phyloP scores from a whole-genome alignment of 768 basidiomycete genomes.

The Tulasnella sp. region DNA sequence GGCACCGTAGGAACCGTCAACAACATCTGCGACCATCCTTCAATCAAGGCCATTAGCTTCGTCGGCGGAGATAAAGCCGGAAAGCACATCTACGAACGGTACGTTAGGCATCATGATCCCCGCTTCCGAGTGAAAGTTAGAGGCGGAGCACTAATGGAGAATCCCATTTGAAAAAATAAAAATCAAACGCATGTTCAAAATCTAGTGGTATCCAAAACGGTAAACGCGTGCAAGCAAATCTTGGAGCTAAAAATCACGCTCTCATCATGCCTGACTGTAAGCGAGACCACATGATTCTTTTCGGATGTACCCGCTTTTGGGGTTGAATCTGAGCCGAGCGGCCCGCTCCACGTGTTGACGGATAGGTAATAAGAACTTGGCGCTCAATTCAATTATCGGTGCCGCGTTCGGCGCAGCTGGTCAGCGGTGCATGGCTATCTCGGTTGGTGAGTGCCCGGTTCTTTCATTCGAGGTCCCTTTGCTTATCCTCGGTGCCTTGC shows the following conservation, averaged over 20 bases:
- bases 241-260: conserved; percentile 98
- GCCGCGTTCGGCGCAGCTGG: conserved; percentile 97
- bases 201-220: conserved; percentile 68
- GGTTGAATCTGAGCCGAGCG: not conserved
- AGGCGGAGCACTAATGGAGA: not conserved
- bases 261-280: conserved; percentile 89
- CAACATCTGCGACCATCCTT: conserved; percentile 83
- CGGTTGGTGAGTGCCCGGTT: conserved; percentile 55
- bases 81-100: conserved; percentile 87
- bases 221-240: conserved; percentile 76
- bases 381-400: conserved; percentile 85
- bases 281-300: conserved; percentile 21
- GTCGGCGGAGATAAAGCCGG: conserved; percentile 93
- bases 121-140: not conserved
- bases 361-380: conserved; percentile 78
- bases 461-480: not conserved
- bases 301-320: not conserved
- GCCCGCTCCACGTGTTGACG: not conserved
- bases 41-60: conserved; percentile 91
- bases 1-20: conserved; percentile 87
- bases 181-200: not conserved
- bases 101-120: not conserved
- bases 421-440: conserved; percentile 95
- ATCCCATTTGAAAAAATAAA: too few relatives aligned
- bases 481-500: not conserved